Conservation (phyloP, 1,284 basidiomycete species). For the Ceratobasidium sp. region DNA sequence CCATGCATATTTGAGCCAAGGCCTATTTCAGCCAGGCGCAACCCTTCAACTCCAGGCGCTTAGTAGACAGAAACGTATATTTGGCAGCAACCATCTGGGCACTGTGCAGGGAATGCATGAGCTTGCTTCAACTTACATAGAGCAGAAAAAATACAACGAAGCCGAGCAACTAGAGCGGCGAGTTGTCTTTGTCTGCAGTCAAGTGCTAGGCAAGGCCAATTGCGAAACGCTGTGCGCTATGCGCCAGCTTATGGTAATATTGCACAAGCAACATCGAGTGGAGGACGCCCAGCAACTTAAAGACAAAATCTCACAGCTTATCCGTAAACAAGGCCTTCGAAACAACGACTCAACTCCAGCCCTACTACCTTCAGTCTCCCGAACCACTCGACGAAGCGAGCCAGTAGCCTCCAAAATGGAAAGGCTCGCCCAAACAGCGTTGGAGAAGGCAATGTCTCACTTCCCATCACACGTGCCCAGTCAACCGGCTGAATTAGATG, state of each 20-base stretch:
- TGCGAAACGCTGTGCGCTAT: not conserved
- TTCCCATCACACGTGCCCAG: not conserved
- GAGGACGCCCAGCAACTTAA: too few species aligned
- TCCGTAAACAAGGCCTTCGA: not conserved
- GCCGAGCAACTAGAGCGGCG: not conserved
- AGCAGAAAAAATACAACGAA: not conserved
- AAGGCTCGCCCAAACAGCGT: not conserved
- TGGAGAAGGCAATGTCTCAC: not conserved
- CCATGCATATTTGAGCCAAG: not conserved
- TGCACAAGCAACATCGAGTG: conserved; percentile 3
- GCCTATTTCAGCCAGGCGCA: not conserved
- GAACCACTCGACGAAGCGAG: not conserved
- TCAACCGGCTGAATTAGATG: not conserved
- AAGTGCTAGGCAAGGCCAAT: not conserved
- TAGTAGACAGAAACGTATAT: not conserved
- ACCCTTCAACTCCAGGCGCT: not conserved
- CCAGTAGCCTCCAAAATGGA: not conserved
- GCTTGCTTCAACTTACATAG: not conserved
- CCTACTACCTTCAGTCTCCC: not conserved
- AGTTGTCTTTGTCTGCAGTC: not conserved
- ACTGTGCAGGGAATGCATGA: not conserved
- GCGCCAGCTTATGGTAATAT: not conserved
- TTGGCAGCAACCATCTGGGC: not conserved
- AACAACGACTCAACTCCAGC: not conserved
- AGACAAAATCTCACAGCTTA: too few species aligned